phyloP scores from a whole-genome alignment of 768 basidiomycete genomes.

The Rhodotorula paludigena region DNA sequence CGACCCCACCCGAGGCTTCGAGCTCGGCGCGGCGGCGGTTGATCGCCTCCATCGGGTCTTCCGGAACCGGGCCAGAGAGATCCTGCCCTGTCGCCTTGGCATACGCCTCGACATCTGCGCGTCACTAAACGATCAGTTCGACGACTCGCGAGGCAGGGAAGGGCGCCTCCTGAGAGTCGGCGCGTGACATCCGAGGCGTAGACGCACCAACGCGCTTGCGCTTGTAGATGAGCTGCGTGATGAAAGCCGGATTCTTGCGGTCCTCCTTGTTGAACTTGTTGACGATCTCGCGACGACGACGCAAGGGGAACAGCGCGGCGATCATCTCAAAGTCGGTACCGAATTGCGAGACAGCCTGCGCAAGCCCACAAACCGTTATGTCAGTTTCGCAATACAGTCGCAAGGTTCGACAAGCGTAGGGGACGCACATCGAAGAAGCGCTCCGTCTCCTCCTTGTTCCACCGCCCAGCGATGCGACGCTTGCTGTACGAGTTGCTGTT shows the following conservation, averaged over 20 bases:
- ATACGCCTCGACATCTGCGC: slow-evolving; percentile 28
- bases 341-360: slow-evolving; percentile 80
- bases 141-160: too few relatives aligned
- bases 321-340: slow-evolving; percentile 92
- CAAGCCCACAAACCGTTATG: slow-evolving; percentile 3
- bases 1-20: slow-evolving; percentile 8
- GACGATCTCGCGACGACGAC: slow-evolving; percentile 82
- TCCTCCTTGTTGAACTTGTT: slow-evolving; percentile 91
- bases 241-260: slow-evolving; percentile 67
- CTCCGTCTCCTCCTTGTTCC: slow-evolving; percentile 86
- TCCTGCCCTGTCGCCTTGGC: slow-evolving; percentile 30
- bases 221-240: slow-evolving; percentile 62
- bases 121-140: too few relatives aligned
- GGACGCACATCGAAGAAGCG: slow-evolving; percentile 73
- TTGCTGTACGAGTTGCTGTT: slow-evolving; percentile 78
- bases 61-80: slow-evolving; percentile 34
- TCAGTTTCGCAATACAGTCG: neutral
- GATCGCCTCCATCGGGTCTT: slow-evolving; percentile 38
- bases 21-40: slow-evolving; percentile 26
- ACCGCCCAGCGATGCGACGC: slow-evolving; percentile 66
- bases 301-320: slow-evolving; percentile 73
- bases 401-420: neutral
- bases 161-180: too few relatives aligned
- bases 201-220: slow-evolving; percentile 30
- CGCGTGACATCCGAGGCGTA: too few relatives aligned